A percentile compares a stretch with the other conserved stretches of the same genome.
Conservation (phyloP, 2,329 filamentous ascomycete genomes). For the Gliomastix tumulicola region DNA sequence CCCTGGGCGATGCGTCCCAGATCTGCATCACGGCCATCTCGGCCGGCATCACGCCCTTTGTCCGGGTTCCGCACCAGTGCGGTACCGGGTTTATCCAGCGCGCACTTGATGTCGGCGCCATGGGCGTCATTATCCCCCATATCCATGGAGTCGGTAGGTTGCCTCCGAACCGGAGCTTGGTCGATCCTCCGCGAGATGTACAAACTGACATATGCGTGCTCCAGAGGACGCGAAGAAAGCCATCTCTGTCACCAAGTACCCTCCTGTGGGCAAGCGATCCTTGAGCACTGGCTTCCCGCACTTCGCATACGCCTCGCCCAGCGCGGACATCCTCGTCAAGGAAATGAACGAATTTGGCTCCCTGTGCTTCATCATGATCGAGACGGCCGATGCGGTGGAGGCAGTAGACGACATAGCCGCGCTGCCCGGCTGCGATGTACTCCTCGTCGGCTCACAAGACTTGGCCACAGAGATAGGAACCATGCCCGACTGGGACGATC, state of each 20-base stretch:
- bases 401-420: conserved; percentile 19
- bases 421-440: conserved; percentile 17
- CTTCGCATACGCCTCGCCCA: conserved; percentile 8
- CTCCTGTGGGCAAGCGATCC: conserved; percentile 14
- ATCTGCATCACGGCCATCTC: conserved; percentile 14
- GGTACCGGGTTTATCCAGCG: conserved; percentile 9
- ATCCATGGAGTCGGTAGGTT: conserved; percentile 10
- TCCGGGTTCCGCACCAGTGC: conserved; percentile 8
- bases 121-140: conserved; percentile 10
- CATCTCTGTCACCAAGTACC: conserved; percentile 13
- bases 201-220: background rate
- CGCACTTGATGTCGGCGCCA: conserved; percentile 8
- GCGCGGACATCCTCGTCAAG: conserved; percentile 7
- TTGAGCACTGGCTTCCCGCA: conserved; percentile 12
- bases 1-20: conserved; percentile 15
- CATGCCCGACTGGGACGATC: conserved; percentile 10
- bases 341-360: conserved; percentile 14
- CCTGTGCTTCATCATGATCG: conserved; percentile 17
- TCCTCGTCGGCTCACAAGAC: conserved; percentile 21
- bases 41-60: conserved; percentile 12
- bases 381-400: conserved; percentile 13
- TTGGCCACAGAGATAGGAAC: conserved; percentile 15
- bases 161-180: background rate
- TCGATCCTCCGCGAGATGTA: background rate
- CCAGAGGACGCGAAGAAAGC: conserved; percentile 12